phyloP scores from a whole-genome alignment of 2,329 filamentous ascomycete genomes.

The Colletotrichum endophyticum region DNA sequence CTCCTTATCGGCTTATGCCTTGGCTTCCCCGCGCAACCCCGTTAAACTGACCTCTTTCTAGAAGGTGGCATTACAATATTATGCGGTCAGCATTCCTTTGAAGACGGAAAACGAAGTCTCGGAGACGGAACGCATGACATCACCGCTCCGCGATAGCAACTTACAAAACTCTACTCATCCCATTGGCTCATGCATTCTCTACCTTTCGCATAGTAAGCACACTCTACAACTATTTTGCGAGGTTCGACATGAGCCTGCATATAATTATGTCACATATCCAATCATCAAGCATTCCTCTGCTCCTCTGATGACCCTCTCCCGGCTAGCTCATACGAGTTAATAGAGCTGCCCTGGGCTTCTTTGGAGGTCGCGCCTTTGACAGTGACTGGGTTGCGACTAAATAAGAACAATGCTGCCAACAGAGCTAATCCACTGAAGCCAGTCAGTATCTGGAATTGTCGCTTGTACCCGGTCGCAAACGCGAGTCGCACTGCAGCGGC shows the following conservation, averaged over 20 bases:
- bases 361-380: neutral
- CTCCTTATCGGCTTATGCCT: neutral
- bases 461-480: neutral
- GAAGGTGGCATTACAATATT: neutral
- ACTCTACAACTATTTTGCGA: neutral
- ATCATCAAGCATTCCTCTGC: neutral
- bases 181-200: neutral
- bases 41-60: neutral
- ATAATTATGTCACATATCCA: neutral
- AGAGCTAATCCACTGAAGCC: neutral
- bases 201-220: neutral
- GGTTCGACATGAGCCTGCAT: neutral
- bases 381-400: neutral
- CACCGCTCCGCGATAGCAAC: neutral
- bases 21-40: neutral
- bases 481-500: neutral
- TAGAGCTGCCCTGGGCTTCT: neutral
- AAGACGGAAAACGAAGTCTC: neutral
- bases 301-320: neutral
- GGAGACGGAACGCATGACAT: neutral
- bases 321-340: neutral
- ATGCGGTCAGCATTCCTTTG: conserved; percentile 10
- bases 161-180: neutral
- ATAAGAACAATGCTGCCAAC: neutral
- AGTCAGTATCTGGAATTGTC: neutral